phyloP scores from a whole-genome alignment of 2,329 filamentous ascomycete species.

The Colletotrichum navitas region DNA sequence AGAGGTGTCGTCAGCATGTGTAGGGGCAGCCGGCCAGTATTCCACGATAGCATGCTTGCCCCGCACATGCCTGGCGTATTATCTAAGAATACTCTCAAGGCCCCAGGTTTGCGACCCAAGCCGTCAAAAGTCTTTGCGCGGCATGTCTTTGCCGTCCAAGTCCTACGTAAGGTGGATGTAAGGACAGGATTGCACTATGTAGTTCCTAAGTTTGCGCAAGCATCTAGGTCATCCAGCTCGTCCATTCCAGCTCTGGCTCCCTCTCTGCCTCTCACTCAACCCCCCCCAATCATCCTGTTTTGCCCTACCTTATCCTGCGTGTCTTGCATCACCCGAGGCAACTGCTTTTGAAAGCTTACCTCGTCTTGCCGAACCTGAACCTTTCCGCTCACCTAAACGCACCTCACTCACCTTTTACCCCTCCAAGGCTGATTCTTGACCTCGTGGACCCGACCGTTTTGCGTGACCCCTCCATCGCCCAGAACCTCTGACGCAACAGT shows the following conservation, averaged over 20 bases:
- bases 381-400: constrained; percentile 18
- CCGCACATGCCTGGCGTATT: constrained; percentile 1
- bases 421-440: constrained; percentile 27
- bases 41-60: constrained; percentile 17
- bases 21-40: constrained; percentile 22
- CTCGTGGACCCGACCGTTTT: constrained; percentile 17
- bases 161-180: constrained; percentile 19
- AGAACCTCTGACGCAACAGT: constrained; percentile 19
- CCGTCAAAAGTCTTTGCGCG: constrained; percentile 29
- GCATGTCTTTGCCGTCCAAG: constrained; percentile 35
- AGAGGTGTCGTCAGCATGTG: constrained; percentile 39
- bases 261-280: neutral
- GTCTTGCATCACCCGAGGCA: constrained; percentile 6
- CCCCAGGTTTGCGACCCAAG: constrained; percentile 29
- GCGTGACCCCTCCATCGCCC: constrained; percentile 16
- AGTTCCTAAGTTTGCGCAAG: neutral
- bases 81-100: constrained; percentile 29
- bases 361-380: constrained; percentile 16
- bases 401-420: constrained; percentile 14
- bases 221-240: constrained; percentile 2
- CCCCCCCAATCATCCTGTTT: neutral
- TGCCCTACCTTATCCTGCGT: constrained; percentile 12
- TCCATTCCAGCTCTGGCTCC: constrained; percentile 1
- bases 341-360: constrained; percentile 6
- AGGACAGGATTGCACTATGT: neutral